Evolutionary conservation across 2,329 filamentous ascomycete species (phyloP), one percentile per base, ranked within the genome.

Genomic region (Bertia moriformis): DNA sequence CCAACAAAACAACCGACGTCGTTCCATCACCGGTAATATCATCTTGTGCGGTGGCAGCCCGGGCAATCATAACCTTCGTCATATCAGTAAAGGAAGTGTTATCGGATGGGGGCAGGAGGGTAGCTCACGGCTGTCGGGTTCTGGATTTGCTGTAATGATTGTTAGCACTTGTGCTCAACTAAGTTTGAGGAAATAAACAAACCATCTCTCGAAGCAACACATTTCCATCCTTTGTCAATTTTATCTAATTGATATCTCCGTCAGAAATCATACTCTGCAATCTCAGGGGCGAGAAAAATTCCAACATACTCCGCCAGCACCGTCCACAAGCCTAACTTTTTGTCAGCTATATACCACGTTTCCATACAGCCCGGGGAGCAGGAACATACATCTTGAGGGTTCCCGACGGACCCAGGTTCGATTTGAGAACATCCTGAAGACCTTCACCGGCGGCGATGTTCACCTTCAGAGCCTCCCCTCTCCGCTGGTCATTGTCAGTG

Each of bases 1-100:
- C 88, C 58, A 96, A 66, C 51, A 98, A 66, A 39, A 98, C 91
- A 19, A 95, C 89, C 37, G 87, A 95, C 32, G 91, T 98, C 51
- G 91, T 98, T 54, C 91, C 91, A 60, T 98, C 91, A 54, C 91
- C 91, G 51, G 86, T 93, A 51, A 98, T 98, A 54, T 98, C 91
- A 60, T 98, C 91, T 60, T 98, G 89, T 48, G 91, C 91, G 27
- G 91, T 98, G 42, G 91, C 91, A 52, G 89, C 87, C 56, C 76
- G 66, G 41, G 75, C 76, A 58, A 81, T 81, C 75, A 81, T 81
- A 45, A 91, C 91, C 32, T 35, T 35, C 10, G 10, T 35, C 32
- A 18, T 7, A 18, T 35, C 32, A 10, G 10, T 35, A 35, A 12
- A 10, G n/a, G n/a, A 35, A 18, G 10, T 35, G 7, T 7, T 35